These are phyloP conservation scores for Spatholobus suberectus DNA, from an alignment of 306 rosid species.

Conservation along the genomic window DNA sequence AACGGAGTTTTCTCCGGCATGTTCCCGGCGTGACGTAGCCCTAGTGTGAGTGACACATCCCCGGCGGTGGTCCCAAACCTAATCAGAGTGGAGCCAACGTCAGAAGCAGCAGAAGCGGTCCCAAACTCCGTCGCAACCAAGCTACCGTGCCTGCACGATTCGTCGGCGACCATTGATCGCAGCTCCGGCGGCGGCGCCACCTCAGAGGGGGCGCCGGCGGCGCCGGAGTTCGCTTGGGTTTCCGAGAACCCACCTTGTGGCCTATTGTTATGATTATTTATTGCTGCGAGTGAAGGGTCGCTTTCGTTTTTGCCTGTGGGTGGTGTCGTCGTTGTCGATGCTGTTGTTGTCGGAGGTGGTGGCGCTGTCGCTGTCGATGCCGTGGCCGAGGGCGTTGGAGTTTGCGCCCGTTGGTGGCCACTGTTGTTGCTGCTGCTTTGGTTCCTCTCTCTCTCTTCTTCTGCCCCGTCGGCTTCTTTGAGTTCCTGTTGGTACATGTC, in stretches of 20 bases:
- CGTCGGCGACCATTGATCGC: conserved; percentile 47
- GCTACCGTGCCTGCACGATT: conserved; percentile 72
- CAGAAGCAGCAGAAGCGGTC: conserved; percentile 61
- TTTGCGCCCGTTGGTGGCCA: conserved; percentile 57
- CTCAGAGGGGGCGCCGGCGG: conserved; percentile 44
- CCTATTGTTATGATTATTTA: conserved; percentile 68
- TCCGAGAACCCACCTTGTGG: conserved; percentile 58
- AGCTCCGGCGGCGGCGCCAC: conserved; percentile 49
- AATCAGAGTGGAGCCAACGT: conserved; percentile 65
- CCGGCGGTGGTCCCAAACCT: conserved; percentile 88
- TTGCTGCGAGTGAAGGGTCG: conserved; percentile 75
- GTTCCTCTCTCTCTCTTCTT: conserved; percentile 40
- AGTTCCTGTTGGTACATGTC: conserved; percentile 98
- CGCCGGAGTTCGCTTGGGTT: conserved; percentile 53
- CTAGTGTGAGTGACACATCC: conserved; percentile 96
- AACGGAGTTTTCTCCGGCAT: conserved; percentile 76
- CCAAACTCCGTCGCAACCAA: conserved; percentile 63
- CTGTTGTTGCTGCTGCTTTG: conserved; percentile 50
- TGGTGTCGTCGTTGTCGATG: conserved; percentile 46
- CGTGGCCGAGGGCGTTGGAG: conserved; percentile 61
- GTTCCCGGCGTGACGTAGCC: conserved; percentile 96
- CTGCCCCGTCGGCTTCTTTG: conserved; percentile 60
- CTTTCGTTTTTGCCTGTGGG: conserved; percentile 59
- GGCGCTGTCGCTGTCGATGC: conserved; percentile 36
- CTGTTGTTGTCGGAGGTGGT: conserved; percentile 32